Evolutionary conservation across 345 rosid species (phyloP).

Genomic region (Stellera chamaejasme): DNA sequence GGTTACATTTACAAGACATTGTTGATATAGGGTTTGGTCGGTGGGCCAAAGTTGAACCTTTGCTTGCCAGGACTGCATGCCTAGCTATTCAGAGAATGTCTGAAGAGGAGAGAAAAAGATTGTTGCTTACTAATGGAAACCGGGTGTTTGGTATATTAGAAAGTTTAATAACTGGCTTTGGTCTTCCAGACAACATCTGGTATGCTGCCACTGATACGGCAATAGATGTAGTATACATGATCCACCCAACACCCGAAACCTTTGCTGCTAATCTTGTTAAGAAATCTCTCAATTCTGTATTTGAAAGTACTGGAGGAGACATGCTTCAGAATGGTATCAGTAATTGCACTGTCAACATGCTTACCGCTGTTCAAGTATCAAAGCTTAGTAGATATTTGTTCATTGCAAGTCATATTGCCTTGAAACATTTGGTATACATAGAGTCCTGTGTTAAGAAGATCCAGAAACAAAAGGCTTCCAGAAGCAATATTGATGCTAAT

Average conservation of each 20-base stretch:
- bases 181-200: conserved; percentile 87
- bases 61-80: conserved; percentile 92
- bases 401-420: conserved; percentile 77
- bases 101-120: conserved; percentile 68
- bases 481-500: conserved; percentile 37
- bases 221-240: conserved; percentile 58
- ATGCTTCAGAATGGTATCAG: conserved; percentile 35
- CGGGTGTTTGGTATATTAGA: conserved; percentile 64
- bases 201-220: conserved; percentile 95
- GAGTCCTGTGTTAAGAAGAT: conserved; percentile 83
- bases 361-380: conserved; percentile 54
- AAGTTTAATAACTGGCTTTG: conserved; percentile 69
- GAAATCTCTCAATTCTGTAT: conserved; percentile 55
- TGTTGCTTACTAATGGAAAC: conserved; percentile 64
- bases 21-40: conserved; percentile 99
- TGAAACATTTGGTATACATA: conserved; percentile 91
- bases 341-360: conserved; percentile 16
- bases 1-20: conserved; percentile 88
- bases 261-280: conserved; percentile 61
- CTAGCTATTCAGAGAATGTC: conserved; percentile 82
- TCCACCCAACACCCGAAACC: conserved; percentile 90
- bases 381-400: conserved; percentile 85
- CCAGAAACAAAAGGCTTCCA: conserved; percentile 67
- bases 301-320: conserved; percentile 38
- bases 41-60: conserved; percentile 94